A percentile compares a stretch with the other conserved stretches of the same genome.
These are phyloP conservation scores for Artemisia annua DNA, from an alignment of 129 eudicot genomes.

Conservation along the genomic window DNA sequence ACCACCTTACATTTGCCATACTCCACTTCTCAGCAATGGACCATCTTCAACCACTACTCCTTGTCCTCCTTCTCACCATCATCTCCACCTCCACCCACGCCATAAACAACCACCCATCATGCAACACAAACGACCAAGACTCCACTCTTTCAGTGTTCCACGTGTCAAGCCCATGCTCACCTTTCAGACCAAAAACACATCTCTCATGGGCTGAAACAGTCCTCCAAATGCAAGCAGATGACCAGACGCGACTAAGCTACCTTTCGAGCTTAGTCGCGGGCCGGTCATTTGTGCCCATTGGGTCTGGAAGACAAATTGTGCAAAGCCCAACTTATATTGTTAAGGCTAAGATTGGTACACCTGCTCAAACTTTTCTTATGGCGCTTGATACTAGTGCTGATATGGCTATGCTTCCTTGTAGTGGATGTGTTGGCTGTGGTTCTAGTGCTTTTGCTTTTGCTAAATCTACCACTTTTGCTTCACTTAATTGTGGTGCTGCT, in stretches of 20 bases:
- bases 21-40: slow-evolving; percentile 25
- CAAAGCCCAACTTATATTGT: slow-evolving; percentile 77
- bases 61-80: slow-evolving; percentile 16
- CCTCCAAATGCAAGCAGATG: slow-evolving; percentile 59
- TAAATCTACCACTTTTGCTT: slow-evolving; percentile 60
- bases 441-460: slow-evolving; percentile 46
- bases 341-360: slow-evolving; percentile 76
- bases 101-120: slow-evolving; percentile 26
- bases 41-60: slow-evolving; percentile 16
- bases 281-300: slow-evolving; percentile 56
- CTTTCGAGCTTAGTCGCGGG: slow-evolving; percentile 67
- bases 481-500: slow-evolving; percentile 50
- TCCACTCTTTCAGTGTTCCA: slow-evolving; percentile 65
- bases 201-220: slow-evolving; percentile 68
- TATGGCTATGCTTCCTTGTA: slow-evolving; percentile 78
- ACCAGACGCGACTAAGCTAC: slow-evolving; percentile 57
- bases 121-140: slow-evolving; percentile 38
- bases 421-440: slow-evolving; percentile 73
- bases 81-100: slow-evolving; percentile 7
- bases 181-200: slow-evolving; percentile 46
- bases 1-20: background rate
- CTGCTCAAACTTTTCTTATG: slow-evolving; percentile 65
- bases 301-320: slow-evolving; percentile 57
- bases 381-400: slow-evolving; percentile 80
- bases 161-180: slow-evolving; percentile 70